These are phyloP conservation scores for Sporothrix sp. DNA, from an alignment of 2,329 filamentous ascomycete genomes.

Conservation along the genomic window DNA sequence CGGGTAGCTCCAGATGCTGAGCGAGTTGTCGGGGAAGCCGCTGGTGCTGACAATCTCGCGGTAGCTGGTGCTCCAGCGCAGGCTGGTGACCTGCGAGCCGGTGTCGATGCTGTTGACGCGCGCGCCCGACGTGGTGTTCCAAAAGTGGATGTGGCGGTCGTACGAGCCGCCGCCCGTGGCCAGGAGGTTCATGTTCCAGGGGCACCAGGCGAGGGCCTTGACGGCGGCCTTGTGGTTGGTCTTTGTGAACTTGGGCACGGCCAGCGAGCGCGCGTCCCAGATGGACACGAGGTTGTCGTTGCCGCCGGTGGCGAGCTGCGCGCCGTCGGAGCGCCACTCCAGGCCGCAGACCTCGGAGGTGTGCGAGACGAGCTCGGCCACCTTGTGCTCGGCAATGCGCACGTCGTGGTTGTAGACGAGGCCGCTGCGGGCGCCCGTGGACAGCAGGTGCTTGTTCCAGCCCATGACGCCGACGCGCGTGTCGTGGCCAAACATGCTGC, in stretches of 20 bases:
- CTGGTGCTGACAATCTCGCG: slow-evolving; percentile 96
- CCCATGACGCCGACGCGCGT: slow-evolving; percentile 96
- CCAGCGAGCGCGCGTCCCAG: slow-evolving; percentile 92
- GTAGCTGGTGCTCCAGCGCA: slow-evolving; percentile 94
- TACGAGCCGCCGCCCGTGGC: slow-evolving; percentile 94
- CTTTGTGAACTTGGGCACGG: slow-evolving; percentile 97
- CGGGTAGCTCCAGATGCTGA: slow-evolving; percentile 99
- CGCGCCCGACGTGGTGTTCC: slow-evolving; percentile 96
- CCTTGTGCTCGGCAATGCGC: slow-evolving; percentile 94
- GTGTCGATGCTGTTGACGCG: slow-evolving; percentile 99
- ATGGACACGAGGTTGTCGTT: slow-evolving; percentile 99
- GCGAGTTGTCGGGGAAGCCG: slow-evolving; percentile 97
- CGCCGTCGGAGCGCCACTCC: slow-evolving; percentile 93
- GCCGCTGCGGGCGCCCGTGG: slow-evolving; percentile 86
- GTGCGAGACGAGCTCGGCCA: slow-evolving; percentile 92
- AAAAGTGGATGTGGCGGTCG: slow-evolving; percentile 98
- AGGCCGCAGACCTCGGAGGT: slow-evolving; percentile 96
- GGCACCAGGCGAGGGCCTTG: slow-evolving; percentile 97
- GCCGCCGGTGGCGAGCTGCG: slow-evolving; percentile 91
- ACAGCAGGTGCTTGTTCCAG: slow-evolving; percentile 97
- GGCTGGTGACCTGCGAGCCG: slow-evolving; percentile 90
- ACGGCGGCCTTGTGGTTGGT: slow-evolving; percentile 98
- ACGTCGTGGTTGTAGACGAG: slow-evolving; percentile 99
- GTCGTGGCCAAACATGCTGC: slow-evolving; percentile 97
- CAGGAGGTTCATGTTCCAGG: slow-evolving; percentile 95